These are phyloP conservation scores for Saccharum hybrid DNA, from an alignment of 202 grass and related monocot species.

Conservation along the genomic window DNA sequence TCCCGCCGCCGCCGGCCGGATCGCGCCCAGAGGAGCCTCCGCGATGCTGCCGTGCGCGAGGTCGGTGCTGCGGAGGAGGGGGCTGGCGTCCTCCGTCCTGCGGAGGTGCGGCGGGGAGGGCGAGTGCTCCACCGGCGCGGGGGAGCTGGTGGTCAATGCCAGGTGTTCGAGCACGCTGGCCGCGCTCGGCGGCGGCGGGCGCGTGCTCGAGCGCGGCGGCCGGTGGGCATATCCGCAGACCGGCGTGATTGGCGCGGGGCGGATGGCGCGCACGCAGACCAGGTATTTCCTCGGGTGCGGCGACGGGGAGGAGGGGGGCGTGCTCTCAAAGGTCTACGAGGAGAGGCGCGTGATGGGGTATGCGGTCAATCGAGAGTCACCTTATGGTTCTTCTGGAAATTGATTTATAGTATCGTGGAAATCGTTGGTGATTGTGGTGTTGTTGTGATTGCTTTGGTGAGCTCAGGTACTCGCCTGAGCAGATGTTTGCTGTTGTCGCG, in stretches of 20 bases:
- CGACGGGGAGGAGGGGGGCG: slow-evolving; percentile 77
- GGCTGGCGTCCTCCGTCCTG: slow-evolving; percentile 42
- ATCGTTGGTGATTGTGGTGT: neutral
- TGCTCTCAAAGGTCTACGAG: slow-evolving; percentile 90
- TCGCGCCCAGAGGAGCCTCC: slow-evolving; percentile 12
- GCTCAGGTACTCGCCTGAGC: slow-evolving; percentile 79
- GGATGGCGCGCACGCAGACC: slow-evolving; percentile 44
- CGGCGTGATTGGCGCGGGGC: slow-evolving; percentile 28
- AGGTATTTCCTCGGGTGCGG: slow-evolving; percentile 87
- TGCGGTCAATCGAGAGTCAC: neutral
- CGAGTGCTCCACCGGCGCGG: slow-evolving; percentile 14
- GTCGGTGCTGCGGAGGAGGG: slow-evolving; percentile 47
- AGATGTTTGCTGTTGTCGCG: slow-evolving; percentile 75
- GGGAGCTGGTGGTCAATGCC: slow-evolving; percentile 52
- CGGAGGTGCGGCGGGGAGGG: slow-evolving; percentile 32
- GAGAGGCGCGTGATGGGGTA: slow-evolving; percentile 93
- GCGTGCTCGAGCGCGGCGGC: slow-evolving; percentile 2
- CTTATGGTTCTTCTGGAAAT: neutral
- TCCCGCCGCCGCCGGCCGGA: slow-evolving; percentile 36
- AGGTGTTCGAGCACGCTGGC: slow-evolving; percentile 46
- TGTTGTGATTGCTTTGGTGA: slow-evolving; percentile 3
- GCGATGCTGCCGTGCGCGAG: slow-evolving; percentile 59
- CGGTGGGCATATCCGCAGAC: slow-evolving; percentile 32
- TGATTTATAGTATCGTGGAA: neutral
- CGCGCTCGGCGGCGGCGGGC: slow-evolving; percentile 31